Conservation (phyloP, 2,329 filamentous ascomycete species). For the Cladorrhinum sp. region DNA sequence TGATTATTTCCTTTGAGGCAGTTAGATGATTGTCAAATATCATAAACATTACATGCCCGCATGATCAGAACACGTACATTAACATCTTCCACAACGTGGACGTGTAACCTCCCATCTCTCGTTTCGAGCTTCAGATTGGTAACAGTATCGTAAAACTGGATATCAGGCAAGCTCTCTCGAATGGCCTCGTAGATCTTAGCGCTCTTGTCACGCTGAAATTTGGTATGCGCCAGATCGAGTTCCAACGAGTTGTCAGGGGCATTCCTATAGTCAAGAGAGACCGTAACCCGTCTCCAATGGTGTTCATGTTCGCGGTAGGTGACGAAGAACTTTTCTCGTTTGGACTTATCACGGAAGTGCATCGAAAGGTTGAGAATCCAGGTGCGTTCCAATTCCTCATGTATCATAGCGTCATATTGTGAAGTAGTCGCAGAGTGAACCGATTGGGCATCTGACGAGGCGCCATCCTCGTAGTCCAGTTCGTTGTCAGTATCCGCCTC, state of each 20-base stretch:
- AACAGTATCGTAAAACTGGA: slow-evolving; percentile 93
- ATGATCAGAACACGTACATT: slow-evolving; percentile 52
- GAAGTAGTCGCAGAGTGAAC: slow-evolving; percentile 49
- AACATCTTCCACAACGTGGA: slow-evolving; percentile 95
- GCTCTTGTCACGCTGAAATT: slow-evolving; percentile 88
- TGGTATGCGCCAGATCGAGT: slow-evolving; percentile 71
- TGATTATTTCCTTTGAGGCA: slow-evolving; percentile 69
- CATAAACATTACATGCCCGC: not conserved
- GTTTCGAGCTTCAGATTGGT: slow-evolving; percentile 95
- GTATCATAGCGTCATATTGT: slow-evolving; percentile 62
- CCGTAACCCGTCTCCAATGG: slow-evolving; percentile 81
- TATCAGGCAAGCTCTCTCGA: slow-evolving; percentile 84
- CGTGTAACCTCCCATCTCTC: slow-evolving; percentile 79
- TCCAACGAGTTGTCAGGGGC: slow-evolving; percentile 80
- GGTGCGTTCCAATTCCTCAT: slow-evolving; percentile 76
- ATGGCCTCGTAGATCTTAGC: slow-evolving; percentile 92
- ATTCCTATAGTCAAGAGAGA: slow-evolving; percentile 88
- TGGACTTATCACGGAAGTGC: slow-evolving; percentile 92
- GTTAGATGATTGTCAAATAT: not conserved
- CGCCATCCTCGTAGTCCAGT: slow-evolving; percentile 25
- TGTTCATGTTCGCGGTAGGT: slow-evolving; percentile 81
- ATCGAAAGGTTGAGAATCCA: slow-evolving; percentile 99
- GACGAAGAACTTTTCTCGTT: slow-evolving; percentile 95
- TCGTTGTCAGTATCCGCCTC: slow-evolving; percentile 3
- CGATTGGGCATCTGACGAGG: slow-evolving; percentile 38